Conservation (phyloP, 1,284 basidiomycete genomes). For the Lentinula novae-zelandiae region DNA sequence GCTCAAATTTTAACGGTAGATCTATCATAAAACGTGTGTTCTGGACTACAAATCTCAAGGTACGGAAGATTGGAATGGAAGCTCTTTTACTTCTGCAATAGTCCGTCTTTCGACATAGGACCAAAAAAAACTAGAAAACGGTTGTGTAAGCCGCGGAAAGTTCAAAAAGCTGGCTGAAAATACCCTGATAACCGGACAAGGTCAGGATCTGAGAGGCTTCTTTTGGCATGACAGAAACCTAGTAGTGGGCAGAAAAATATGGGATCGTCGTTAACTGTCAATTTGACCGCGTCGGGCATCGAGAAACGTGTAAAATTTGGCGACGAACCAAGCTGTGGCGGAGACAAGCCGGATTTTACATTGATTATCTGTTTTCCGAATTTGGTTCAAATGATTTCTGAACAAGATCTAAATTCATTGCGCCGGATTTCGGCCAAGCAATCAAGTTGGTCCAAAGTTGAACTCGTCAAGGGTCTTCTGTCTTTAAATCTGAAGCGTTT, state of each 20-base stretch:
- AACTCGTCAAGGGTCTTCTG: not conserved
- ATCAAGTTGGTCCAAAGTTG: not conserved
- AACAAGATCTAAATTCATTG: slow-evolving; percentile 7
- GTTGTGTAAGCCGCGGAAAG: not conserved
- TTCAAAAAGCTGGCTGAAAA: not conserved
- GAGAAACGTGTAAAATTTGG: slow-evolving; percentile 32
- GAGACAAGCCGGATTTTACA: slow-evolving; percentile 6
- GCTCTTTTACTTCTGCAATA: not conserved
- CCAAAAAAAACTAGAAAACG: not conserved
- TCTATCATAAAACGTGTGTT: not conserved
- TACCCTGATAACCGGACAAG: not conserved
- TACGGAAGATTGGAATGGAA: not conserved
- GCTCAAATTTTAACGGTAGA: not conserved
- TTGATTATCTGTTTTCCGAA: slow-evolving; percentile 7
- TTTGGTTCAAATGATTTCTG: slow-evolving; percentile 6
- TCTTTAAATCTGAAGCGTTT: not conserved
- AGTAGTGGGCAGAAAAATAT: slow-evolving; percentile 19
- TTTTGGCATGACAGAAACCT: slow-evolving; percentile 42
- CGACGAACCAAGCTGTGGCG: slow-evolving; percentile 7
- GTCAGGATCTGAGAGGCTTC: slow-evolving; percentile 8
- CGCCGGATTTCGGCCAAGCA: slow-evolving; percentile 6
- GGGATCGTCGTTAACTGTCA: slow-evolving; percentile 8
- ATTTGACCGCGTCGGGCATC: slow-evolving; percentile 33
- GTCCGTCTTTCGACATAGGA: not conserved
- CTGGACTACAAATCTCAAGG: not conserved